Evolutionary conservation across 176 grass and related monocot species (phyloP).

Genomic region (Oryza rufipogon): DNA sequence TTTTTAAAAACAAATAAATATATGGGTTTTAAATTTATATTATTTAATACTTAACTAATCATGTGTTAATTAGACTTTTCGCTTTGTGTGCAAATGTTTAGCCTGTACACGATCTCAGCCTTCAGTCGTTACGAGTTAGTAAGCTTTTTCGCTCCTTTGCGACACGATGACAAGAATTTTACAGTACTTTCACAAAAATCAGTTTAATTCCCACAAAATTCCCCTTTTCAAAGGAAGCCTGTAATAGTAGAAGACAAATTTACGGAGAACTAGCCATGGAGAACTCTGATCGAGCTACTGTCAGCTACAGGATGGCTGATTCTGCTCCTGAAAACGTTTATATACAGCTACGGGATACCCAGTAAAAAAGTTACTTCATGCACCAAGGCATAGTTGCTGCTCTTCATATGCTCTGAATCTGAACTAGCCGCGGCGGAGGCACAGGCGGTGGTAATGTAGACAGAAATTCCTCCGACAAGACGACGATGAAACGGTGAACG

Average conservation of each 20-base stretch:
- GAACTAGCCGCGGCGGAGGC: conserved; percentile 7
- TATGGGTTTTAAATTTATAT: too few species aligned
- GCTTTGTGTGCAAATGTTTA: too few species aligned
- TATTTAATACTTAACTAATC: too few species aligned
- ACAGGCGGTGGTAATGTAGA: conserved; percentile 10
- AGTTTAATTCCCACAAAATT: not conserved
- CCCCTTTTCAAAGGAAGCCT: not conserved
- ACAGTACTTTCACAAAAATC: not conserved
- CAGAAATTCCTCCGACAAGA: conserved; percentile 42
- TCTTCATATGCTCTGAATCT: conserved; percentile 28
- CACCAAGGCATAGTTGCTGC: not conserved
- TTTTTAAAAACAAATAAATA: too few species aligned
- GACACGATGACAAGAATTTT: too few species aligned
- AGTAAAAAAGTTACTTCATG: not conserved
- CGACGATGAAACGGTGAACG: conserved; percentile 48
- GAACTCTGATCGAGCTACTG: not conserved
- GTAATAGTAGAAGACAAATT: not conserved
- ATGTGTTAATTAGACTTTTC: too few species aligned
- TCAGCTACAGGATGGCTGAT: not conserved
- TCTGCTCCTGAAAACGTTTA: conserved; percentile 12
- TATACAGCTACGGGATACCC: not conserved
- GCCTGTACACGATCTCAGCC: too few species aligned
- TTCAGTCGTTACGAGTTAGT: not conserved
- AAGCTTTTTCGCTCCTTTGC: too few species aligned
- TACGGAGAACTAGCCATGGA: not conserved